phyloP scores from a whole-genome alignment of 495 filamentous ascomycete species.

The Penicillium goetzii region DNA sequence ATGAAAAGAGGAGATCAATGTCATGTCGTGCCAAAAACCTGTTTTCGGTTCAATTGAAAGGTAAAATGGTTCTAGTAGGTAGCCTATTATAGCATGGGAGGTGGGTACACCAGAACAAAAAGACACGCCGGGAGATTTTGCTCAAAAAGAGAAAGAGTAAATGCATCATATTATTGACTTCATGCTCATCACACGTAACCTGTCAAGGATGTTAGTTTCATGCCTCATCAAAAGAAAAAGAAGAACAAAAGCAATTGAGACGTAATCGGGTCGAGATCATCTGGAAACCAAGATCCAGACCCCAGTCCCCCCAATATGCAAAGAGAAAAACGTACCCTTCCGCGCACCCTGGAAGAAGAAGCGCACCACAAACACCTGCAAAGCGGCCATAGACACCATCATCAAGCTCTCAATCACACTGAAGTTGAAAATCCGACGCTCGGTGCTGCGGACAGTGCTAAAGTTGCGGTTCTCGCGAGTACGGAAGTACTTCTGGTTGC shows the following conservation, averaged over 20 bases:
- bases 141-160: slow-evolving; percentile 27
- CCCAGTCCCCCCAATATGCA: not conserved
- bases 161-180: slow-evolving; percentile 41
- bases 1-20: slow-evolving; percentile 10
- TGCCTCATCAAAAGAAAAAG: not conserved
- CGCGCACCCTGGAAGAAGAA: slow-evolving; percentile 97
- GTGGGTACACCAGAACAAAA: slow-evolving; percentile 21
- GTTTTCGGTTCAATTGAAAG: slow-evolving; percentile 19
- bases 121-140: slow-evolving; percentile 25
- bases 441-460: slow-evolving; percentile 95
- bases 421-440: slow-evolving; percentile 95
- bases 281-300: too few species aligned
- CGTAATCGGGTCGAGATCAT: not conserved
- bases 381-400: slow-evolving; percentile 93
- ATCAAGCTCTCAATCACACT: slow-evolving; percentile 87
- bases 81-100: slow-evolving; percentile 26
- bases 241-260: not conserved
- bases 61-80: slow-evolving; percentile 26
- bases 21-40: slow-evolving; percentile 19
- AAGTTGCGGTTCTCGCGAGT: slow-evolving; percentile 99
- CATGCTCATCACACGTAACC: slow-evolving; percentile 51
- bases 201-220: slow-evolving; percentile 14
- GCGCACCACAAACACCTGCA: slow-evolving; percentile 97
- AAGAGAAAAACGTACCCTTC: slow-evolving; percentile 58
- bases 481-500: slow-evolving; percentile 99